phyloP scores from a whole-genome alignment of 192 early-diverging fungal genomes.

The Paraglomus brasilianum region DNA sequence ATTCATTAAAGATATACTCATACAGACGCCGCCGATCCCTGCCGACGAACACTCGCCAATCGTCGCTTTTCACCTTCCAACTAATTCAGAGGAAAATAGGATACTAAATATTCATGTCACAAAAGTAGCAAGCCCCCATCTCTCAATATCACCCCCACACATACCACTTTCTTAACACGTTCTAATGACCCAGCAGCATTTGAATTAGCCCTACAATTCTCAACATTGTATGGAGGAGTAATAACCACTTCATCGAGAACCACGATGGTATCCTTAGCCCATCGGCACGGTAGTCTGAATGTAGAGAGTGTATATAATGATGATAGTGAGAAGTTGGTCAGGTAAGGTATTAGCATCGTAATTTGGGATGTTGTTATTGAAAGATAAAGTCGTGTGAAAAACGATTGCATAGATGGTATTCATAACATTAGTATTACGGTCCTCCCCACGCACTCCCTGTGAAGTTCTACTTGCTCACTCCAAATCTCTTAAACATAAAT shows the following conservation, averaged over 20 bases:
- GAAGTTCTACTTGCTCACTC: background rate
- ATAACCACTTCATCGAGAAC: constrained; percentile 82
- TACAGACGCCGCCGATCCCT: too few species aligned
- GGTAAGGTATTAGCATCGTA: background rate
- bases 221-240: constrained; percentile 68
- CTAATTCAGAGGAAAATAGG: constrained; percentile 31
- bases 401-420: background rate
- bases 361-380: too few species aligned
- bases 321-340: background rate
- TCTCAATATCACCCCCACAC: constrained; percentile 22
- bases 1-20: too few species aligned
- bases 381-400: background rate
- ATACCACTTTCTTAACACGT: constrained; percentile 75
- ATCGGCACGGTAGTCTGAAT: constrained; percentile 71
- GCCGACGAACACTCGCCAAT: constrained; percentile 35
- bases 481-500: background rate
- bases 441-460: background rate
- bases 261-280: constrained; percentile 70
- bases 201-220: constrained; percentile 62
- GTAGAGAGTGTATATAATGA: background rate
- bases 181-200: constrained; percentile 58
- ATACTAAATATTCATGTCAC: background rate
- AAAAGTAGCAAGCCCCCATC: background rate
- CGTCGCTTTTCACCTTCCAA: constrained; percentile 50
- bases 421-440: background rate